These are phyloP conservation scores for Chrysopogon serrulatus DNA, from an alignment of 176 grass and related monocot genomes.

Conservation along the genomic window DNA sequence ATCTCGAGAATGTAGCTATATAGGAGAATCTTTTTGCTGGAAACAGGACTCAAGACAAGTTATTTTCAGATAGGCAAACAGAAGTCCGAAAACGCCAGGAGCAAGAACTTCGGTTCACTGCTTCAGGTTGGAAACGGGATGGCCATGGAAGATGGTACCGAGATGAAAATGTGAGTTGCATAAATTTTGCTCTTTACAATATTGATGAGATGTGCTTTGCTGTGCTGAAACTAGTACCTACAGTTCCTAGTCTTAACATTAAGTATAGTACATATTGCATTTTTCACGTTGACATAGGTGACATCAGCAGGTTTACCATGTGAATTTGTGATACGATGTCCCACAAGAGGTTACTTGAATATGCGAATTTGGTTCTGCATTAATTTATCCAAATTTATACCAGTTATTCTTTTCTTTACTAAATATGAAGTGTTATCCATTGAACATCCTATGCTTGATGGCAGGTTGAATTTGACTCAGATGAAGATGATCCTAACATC, in stretches of 20 bases:
- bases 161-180: slow-evolving; percentile 72
- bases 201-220: not conserved
- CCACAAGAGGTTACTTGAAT: not conserved
- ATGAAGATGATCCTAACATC: slow-evolving; percentile 73
- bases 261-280: not conserved
- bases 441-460: slow-evolving; percentile 3
- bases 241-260: not conserved
- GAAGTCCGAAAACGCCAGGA: slow-evolving; percentile 28
- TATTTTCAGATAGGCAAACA: slow-evolving; percentile 28
- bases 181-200: not conserved
- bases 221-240: not conserved
- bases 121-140: slow-evolving; percentile 65
- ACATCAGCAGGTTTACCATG: not conserved
- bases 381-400: not conserved
- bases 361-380: not conserved
- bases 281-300: not conserved
- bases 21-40: not conserved
- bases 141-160: slow-evolving; percentile 76
- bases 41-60: slow-evolving; percentile 17
- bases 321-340: not conserved
- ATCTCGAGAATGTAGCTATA: not conserved
- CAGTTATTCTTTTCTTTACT: not conserved
- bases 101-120: slow-evolving; percentile 67
- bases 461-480: slow-evolving; percentile 79
- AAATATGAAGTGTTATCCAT: not conserved